phyloP scores from a whole-genome alignment of 129 eudicot species.

The Centella asiatica region DNA sequence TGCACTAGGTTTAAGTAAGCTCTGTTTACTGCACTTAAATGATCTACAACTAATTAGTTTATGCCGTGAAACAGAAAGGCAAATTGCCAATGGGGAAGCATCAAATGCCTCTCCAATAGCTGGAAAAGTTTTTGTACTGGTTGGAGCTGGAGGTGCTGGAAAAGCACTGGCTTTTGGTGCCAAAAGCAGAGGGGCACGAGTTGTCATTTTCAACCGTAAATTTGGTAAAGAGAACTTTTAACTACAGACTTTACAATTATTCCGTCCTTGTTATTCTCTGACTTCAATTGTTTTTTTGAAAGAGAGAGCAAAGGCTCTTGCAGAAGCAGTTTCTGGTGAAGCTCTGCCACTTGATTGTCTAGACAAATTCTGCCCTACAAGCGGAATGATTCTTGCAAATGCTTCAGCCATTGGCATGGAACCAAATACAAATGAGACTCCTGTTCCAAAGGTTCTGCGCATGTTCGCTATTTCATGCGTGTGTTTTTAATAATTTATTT shows the following conservation, averaged over 20 bases:
- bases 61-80: constrained; percentile 32
- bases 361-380: constrained; percentile 45
- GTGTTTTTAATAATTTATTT: no score
- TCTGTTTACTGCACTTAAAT: background rate
- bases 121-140: constrained; percentile 66
- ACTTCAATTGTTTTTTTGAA: constrained; percentile 2
- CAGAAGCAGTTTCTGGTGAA: constrained; percentile 70
- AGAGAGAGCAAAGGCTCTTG: constrained; percentile 81
- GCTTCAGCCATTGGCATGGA: constrained; percentile 80
- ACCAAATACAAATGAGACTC: constrained; percentile 60
- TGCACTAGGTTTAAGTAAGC: no score
- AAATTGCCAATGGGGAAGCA: constrained; percentile 31
- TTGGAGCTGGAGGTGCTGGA: constrained; percentile 98
- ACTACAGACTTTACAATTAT: background rate
- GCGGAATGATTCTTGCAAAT: constrained; percentile 84
- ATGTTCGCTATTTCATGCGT: background rate
- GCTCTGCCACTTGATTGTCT: constrained; percentile 55
- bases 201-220: constrained; percentile 74
- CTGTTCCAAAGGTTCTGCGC: constrained; percentile 58
- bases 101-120: constrained; percentile 52
- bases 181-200: constrained; percentile 71
- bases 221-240: constrained; percentile 39
- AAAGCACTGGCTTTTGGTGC: constrained; percentile 89
- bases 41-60: background rate
- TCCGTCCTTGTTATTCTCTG: constrained; percentile 9